Conservation (phyloP, 108 stramenopile species). For the Fragilariopsis cylindrus region DNA sequence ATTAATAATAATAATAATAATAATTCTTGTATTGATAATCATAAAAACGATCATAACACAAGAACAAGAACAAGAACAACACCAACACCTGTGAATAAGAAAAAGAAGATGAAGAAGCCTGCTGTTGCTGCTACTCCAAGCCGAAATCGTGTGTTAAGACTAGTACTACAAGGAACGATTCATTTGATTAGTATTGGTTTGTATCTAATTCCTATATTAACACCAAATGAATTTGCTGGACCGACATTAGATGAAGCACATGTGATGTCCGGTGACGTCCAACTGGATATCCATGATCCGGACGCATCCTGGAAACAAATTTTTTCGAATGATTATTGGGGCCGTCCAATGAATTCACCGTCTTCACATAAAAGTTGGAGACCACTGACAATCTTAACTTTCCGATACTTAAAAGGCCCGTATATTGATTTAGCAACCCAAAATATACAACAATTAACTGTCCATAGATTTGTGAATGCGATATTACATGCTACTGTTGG, state of each 20-base stretch:
- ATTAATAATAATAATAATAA: too few relatives aligned
- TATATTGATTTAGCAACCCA: background rate
- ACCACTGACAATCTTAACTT: conserved; percentile 67
- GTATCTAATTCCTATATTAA: conserved; percentile 44
- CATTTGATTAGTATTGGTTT: conserved; percentile 39
- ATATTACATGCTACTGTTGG: conserved; percentile 62
- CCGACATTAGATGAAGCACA: conserved; percentile 73
- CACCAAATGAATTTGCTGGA: conserved; percentile 27
- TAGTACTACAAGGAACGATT: conserved; percentile 12
- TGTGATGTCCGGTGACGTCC: conserved; percentile 46
- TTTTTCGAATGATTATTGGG: conserved; percentile 64
- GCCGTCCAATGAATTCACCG: conserved; percentile 46
- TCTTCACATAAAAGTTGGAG: conserved; percentile 74
- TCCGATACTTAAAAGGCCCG: conserved; percentile 47
- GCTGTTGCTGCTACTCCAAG: too few relatives aligned
- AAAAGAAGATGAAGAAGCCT: too few relatives aligned
- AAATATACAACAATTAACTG: conserved; percentile 40
- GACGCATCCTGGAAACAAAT: conserved; percentile 18
- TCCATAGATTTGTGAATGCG: conserved; percentile 74
- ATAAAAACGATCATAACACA: too few relatives aligned
- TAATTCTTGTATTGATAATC: too few relatives aligned
- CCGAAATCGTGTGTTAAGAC: background rate
- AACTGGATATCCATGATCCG: conserved; percentile 47
- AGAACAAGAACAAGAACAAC: too few relatives aligned
- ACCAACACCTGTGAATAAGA: too few relatives aligned